These are phyloP conservation scores for Colletotrichum musae DNA, from an alignment of 2,329 filamentous ascomycete genomes.

Conservation along the genomic window DNA sequence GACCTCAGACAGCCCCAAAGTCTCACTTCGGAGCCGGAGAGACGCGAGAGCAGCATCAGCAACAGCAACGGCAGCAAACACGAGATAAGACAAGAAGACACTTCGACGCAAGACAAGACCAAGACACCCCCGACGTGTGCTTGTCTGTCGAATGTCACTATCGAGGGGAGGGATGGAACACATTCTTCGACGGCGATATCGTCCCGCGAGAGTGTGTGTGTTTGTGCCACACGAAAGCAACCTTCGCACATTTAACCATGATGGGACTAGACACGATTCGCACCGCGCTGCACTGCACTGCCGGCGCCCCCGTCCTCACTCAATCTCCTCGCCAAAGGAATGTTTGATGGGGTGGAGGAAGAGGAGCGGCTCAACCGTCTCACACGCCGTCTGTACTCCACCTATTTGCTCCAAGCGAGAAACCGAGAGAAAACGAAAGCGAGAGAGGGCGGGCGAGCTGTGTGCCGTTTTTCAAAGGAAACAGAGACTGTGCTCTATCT, in stretches of 20 bases:
- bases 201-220: slow-evolving; percentile 4
- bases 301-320: background rate
- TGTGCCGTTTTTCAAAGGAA: background rate
- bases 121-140: too few species aligned
- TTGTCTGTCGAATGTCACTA: too few species aligned
- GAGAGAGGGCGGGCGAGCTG: background rate
- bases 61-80: background rate
- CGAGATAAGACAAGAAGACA: too few species aligned
- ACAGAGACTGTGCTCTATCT: background rate
- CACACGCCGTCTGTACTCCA: slow-evolving; percentile 1
- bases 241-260: slow-evolving; percentile 2
- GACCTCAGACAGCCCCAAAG: slow-evolving; percentile 21
- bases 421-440: background rate
- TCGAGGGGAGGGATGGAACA: slow-evolving; percentile 17
- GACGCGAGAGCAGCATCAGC: background rate
- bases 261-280: slow-evolving; percentile 1
- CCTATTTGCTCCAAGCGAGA: background rate
- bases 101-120: too few species aligned
- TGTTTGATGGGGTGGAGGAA: background rate
- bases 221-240: too few species aligned
- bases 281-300: background rate
- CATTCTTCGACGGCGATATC: slow-evolving; percentile 2
- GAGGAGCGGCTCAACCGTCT: slow-evolving; percentile 14
- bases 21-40: slow-evolving; percentile 29
- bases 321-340: slow-evolving; percentile 1